These are phyloP conservation scores for Lactuca saligna DNA, from an alignment of 129 eudicot genomes.

Conservation along the genomic window DNA sequence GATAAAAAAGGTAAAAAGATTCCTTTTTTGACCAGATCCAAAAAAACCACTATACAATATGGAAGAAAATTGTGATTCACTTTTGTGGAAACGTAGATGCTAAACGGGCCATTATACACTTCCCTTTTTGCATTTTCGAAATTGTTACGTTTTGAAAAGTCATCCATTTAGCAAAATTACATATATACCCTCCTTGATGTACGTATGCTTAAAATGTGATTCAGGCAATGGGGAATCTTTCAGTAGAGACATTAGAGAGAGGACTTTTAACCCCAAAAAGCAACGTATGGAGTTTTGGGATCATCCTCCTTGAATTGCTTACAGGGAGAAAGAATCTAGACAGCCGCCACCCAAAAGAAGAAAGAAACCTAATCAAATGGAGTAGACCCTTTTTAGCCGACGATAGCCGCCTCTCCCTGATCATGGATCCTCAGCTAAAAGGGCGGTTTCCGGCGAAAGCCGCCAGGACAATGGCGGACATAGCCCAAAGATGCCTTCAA, in stretches of 20 bases:
- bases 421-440: conserved; percentile 90
- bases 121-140: no score
- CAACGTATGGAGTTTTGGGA: conserved; percentile 93
- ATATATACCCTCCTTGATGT: not conserved
- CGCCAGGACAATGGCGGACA: conserved; percentile 77
- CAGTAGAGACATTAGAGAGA: conserved; percentile 79
- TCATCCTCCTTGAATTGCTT: conserved; percentile 82
- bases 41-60: no score
- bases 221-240: conserved; percentile 77
- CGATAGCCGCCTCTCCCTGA: conserved; percentile 75
- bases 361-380: conserved; percentile 87
- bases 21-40: not conserved
- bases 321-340: conserved; percentile 85
- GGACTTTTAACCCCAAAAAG: conserved; percentile 91
- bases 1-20: not conserved
- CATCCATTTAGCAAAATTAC: no score
- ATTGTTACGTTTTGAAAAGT: no score
- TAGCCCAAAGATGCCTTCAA: conserved; percentile 85
- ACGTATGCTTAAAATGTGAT: conserved; percentile 1
- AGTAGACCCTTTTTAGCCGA: conserved; percentile 81
- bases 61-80: not conserved
- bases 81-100: no score
- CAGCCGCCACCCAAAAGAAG: conserved; percentile 75
- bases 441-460: conserved; percentile 85
- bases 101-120: no score